These are phyloP conservation scores for Sporothrix protearum DNA, from an alignment of 2,329 filamentous ascomycete species.

Conservation along the genomic window DNA sequence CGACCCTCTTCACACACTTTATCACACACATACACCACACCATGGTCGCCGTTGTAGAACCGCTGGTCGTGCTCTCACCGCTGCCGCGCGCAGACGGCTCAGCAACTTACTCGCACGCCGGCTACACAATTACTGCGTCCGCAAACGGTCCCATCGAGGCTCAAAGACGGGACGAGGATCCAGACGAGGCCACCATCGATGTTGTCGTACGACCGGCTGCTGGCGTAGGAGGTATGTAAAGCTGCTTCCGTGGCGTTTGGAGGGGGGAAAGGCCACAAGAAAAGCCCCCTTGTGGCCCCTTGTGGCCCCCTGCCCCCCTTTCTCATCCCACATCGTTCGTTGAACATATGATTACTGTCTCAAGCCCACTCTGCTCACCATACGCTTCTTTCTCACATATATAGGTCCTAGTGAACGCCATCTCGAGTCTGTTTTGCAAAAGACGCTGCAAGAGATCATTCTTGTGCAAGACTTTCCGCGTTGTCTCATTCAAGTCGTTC, in stretches of 20 bases:
- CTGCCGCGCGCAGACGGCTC: slow-evolving; percentile 75
- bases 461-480: slow-evolving; percentile 72
- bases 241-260: background rate
- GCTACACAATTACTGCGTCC: slow-evolving; percentile 77
- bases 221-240: slow-evolving; percentile 68
- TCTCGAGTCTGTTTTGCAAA: slow-evolving; percentile 72
- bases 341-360: slow-evolving; percentile 20
- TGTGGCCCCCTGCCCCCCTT: slow-evolving; percentile 1
- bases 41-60: slow-evolving; percentile 49
- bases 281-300: background rate
- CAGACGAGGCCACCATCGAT: slow-evolving; percentile 86
- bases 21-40: background rate
- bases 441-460: slow-evolving; percentile 69
- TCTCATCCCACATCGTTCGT: slow-evolving; percentile 20
- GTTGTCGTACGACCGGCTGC: slow-evolving; percentile 83
- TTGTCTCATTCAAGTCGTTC: slow-evolving; percentile 72
- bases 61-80: slow-evolving; percentile 52
- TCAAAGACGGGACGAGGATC: slow-evolving; percentile 79
- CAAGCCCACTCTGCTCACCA: slow-evolving; percentile 1
- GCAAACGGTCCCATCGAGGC: slow-evolving; percentile 95
- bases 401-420: slow-evolving; percentile 72
- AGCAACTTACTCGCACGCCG: slow-evolving; percentile 68
- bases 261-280: background rate
- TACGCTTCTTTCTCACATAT: slow-evolving; percentile 33
- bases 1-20: background rate